Evolutionary conservation across 768 basidiomycete genomes (phyloP), one percentile per base, ranked within the genome.

Genomic region (Hydnum rufescens): DNA sequence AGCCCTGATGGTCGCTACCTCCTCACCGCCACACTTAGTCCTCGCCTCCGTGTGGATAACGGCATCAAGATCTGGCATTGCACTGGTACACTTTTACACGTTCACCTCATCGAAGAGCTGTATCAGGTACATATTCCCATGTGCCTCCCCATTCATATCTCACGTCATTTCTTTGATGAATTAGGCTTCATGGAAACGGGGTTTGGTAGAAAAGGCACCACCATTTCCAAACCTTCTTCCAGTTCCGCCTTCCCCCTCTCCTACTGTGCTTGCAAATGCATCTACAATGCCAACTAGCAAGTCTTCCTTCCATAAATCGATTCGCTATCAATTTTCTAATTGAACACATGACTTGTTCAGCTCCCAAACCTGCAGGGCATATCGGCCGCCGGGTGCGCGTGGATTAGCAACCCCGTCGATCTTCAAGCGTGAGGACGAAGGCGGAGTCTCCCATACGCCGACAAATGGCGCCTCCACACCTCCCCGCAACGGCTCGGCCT

Each of bases 11-110:
- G 93, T 8, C 77, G 83, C 42, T 92, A 81, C 70, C 74, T 99
- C 25, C 71, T 99, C 58, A 96, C 93, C 4, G 89, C 92, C 2
- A 96, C 89, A 0, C 75, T 97, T n/a, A 90, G 85, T 18, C 95
- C 95, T 0, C 77, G 95, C 23, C 68, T 97, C 48, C 78, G 95
- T 34, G 95, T 99, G 54, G 95, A 99, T 68, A 97, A 97, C 59
- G 90, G 92, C 1, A 78, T 97, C 65, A 95, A 92, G 68, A 73
- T 99, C 55, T 96, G 82, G 84, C 90, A 93, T 64, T 90, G 86
- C 64, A 73, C 78, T 0, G 92, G 95, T 5, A 73, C 78, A 1
- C 74, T 97, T n/a, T 62, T 95, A 51, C 88, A 96, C 57, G 68
- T 83, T 19, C 87, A 95, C 63, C 61, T 69, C 46, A 66, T 77